Percentiles rank a stretch among this genome's conserved stretches.
Conservation (phyloP, 345 rosid genomes). For the Lumnitzera racemosa region DNA sequence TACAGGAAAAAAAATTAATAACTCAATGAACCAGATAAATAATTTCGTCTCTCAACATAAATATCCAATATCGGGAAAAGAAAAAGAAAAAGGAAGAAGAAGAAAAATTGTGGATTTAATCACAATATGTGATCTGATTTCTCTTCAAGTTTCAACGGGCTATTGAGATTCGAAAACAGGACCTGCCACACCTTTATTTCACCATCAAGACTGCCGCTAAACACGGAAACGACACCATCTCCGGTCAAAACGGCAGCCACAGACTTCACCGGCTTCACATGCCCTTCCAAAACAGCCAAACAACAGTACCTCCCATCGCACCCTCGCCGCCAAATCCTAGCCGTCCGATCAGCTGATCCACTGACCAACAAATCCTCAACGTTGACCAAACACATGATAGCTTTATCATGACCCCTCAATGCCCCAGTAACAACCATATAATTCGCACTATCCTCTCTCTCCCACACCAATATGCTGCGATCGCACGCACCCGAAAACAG, state of each 20-base stretch:
- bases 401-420: constrained; percentile 70
- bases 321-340: constrained; percentile 73
- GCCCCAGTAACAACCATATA: constrained; percentile 79
- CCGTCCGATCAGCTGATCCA: constrained; percentile 87
- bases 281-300: constrained; percentile 65
- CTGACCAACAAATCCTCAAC: constrained; percentile 58
- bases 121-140: too few relatives aligned
- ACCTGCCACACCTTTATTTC: constrained; percentile 68
- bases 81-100: too few relatives aligned
- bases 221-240: constrained; percentile 42
- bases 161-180: constrained; percentile 24
- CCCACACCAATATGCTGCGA: constrained; percentile 93
- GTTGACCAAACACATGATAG: constrained; percentile 56
- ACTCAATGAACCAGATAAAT: too few relatives aligned
- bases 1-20: too few relatives aligned
- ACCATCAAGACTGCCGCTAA: constrained; percentile 76
- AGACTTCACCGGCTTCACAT: constrained; percentile 67
- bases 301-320: constrained; percentile 46
- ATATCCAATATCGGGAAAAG: too few relatives aligned
- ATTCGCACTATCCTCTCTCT: constrained; percentile 64
- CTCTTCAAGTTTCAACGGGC: constrained; percentile 4
- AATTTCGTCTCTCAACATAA: too few relatives aligned
- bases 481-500: constrained; percentile 92
- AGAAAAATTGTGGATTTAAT: too few relatives aligned
- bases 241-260: constrained; percentile 42